phyloP scores from a whole-genome alignment of 2,329 filamentous ascomycete species.

The Penicillium expansum region DNA sequence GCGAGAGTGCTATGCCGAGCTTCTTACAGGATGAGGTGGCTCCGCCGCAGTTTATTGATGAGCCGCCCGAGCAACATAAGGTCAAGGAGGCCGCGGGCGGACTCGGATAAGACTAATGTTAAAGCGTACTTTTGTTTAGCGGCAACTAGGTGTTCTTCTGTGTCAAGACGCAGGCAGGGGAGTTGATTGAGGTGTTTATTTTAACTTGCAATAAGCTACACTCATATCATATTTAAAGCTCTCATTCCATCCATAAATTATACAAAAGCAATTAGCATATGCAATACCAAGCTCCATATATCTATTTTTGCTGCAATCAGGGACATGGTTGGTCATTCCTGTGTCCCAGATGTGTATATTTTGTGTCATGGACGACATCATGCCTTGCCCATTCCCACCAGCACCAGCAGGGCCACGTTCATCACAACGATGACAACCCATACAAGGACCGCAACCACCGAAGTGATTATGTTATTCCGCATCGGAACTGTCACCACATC shows the following conservation, averaged over 20 bases:
- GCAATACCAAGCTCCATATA: not conserved
- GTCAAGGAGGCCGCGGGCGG: slow-evolving; percentile 72
- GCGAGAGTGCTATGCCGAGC: slow-evolving; percentile 65
- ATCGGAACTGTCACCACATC: slow-evolving; percentile 54
- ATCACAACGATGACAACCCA: slow-evolving; percentile 74
- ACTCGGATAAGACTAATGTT: slow-evolving; percentile 22
- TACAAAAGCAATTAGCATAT: not conserved
- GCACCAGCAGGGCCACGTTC: slow-evolving; percentile 73
- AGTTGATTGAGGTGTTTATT: slow-evolving; percentile 14
- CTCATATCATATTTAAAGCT: slow-evolving; percentile 1
- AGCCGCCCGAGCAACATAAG: slow-evolving; percentile 73
- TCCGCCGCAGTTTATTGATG: slow-evolving; percentile 85
- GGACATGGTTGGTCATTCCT: not conserved
- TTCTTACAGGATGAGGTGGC: slow-evolving; percentile 87
- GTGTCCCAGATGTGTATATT: not conserved
- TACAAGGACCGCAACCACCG: slow-evolving; percentile 58
- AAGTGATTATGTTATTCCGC: slow-evolving; percentile 68
- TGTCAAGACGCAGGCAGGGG: slow-evolving; percentile 15
- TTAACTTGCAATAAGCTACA: not conserved
- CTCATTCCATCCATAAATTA: not conserved
- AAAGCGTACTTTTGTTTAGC: slow-evolving; percentile 11
- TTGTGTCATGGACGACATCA: not conserved
- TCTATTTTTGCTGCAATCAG: not conserved
- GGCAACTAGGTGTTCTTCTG: slow-evolving; percentile 9
- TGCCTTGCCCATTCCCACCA: slow-evolving; percentile 57